A percentile compares a stretch with the other conserved stretches of the same genome.
Conservation (phyloP, 164 flowering plant genomes). For the Chloranthus sessilifolius region DNA sequence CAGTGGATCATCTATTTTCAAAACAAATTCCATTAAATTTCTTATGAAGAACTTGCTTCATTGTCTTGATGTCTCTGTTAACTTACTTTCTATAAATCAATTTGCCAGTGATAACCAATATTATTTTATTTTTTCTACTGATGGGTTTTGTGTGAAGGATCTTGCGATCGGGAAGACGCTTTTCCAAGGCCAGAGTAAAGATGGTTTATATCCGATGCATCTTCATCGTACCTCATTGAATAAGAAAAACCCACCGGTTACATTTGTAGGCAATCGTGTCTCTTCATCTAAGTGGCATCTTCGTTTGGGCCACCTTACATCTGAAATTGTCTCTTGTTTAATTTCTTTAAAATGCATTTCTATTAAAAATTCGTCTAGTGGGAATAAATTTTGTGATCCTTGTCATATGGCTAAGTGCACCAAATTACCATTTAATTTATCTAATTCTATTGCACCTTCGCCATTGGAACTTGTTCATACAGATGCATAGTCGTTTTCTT, state of each 20-base stretch:
- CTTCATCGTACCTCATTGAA: not conserved
- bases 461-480: not conserved
- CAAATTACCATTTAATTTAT: not conserved
- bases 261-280: not conserved
- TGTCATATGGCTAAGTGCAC: not conserved
- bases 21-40: too few relatives aligned
- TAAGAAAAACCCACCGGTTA: too few relatives aligned
- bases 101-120: not conserved
- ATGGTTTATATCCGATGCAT: not conserved
- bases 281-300: not conserved
- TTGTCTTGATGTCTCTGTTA: not conserved
- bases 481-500: not conserved
- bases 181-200: not conserved
- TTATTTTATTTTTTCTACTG: not conserved
- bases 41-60: not conserved
- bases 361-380: not conserved
- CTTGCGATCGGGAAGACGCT: not conserved
- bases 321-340: not conserved
- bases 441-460: not conserved
- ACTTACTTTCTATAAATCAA: not conserved
- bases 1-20: not conserved
- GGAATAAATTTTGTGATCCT: too few relatives aligned
- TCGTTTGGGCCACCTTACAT: not conserved
- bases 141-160: not conserved
- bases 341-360: not conserved